These are phyloP conservation scores for Eimeria sp. DNA, from an alignment of 169 alveolate species.

Conservation along the genomic window DNA sequence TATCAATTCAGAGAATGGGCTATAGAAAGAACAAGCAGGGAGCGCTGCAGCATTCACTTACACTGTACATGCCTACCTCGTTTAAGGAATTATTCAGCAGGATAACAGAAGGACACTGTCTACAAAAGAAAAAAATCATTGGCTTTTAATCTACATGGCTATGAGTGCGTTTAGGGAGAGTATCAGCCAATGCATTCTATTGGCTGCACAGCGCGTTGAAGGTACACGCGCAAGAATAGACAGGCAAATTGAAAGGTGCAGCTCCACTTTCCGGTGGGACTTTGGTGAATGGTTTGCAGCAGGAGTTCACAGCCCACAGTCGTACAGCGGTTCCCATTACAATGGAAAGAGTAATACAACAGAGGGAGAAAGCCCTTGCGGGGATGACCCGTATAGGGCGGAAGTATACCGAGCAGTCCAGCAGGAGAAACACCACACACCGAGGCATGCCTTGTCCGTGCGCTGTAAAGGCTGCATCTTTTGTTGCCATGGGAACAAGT, in stretches of 20 bases:
- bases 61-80: not conserved
- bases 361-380: not conserved
- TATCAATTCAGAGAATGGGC: not conserved
- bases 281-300: not conserved
- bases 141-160: not conserved
- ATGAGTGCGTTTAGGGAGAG: too few species aligned
- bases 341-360: not conserved
- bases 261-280: not conserved
- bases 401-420: not conserved
- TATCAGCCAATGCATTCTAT: not conserved
- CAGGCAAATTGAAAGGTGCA: too few species aligned
- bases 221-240: not conserved
- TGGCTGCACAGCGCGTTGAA: not conserved
- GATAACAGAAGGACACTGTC: not conserved
- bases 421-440: not conserved
- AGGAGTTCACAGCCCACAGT: not conserved
- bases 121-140: not conserved
- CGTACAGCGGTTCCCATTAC: not conserved
- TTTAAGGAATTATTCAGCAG: not conserved
- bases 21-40: not conserved
- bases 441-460: not conserved
- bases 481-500: conserved; percentile 34
- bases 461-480: conserved; percentile 39
- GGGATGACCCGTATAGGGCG: not conserved
- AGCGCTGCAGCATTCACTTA: not conserved